phyloP scores from a whole-genome alignment of 306 rosid genomes.

The Arachis stenosperma region DNA sequence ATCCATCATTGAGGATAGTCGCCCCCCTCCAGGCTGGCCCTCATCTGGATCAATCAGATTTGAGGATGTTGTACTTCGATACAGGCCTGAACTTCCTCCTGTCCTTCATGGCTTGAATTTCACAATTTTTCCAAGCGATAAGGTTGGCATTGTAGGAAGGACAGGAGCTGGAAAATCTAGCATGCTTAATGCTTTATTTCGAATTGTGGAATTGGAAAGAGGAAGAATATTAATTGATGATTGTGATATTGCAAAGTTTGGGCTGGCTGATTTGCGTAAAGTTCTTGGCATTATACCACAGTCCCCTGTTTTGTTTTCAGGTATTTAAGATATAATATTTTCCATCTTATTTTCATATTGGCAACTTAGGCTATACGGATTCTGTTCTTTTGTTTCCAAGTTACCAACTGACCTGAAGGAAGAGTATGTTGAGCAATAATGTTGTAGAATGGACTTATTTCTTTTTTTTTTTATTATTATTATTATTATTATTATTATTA shows the following conservation, averaged over 20 bases:
- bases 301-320: conserved; percentile 91
- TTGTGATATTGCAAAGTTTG: conserved; percentile 74
- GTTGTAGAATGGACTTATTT: no score
- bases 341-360: conserved; percentile 48
- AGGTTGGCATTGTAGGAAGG: conserved; percentile 92
- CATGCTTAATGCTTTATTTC: conserved; percentile 85
- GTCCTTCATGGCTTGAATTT: conserved; percentile 82
- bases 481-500: no score
- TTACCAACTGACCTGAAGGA: not conserved
- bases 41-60: conserved; percentile 72
- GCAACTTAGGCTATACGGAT: conserved; percentile 41
- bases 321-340: conserved; percentile 41
- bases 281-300: conserved; percentile 91
- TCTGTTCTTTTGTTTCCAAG: conserved; percentile 24
- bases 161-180: conserved; percentile 98
- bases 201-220: conserved; percentile 83
- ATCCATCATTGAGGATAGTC: conserved; percentile 65
- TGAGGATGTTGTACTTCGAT: conserved; percentile 83
- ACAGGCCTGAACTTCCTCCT: conserved; percentile 92
- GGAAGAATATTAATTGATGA: conserved; percentile 84
- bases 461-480: no score
- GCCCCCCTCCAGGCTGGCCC: conserved; percentile 93
- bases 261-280: conserved; percentile 81
- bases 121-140: conserved; percentile 69
- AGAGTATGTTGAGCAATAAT: not conserved